Percentiles rank a stretch among this genome's conserved stretches.
These are phyloP conservation scores for Mortierella sp. DNA, from an alignment of 371 early-diverging fungal genomes.

Conservation along the genomic window DNA sequence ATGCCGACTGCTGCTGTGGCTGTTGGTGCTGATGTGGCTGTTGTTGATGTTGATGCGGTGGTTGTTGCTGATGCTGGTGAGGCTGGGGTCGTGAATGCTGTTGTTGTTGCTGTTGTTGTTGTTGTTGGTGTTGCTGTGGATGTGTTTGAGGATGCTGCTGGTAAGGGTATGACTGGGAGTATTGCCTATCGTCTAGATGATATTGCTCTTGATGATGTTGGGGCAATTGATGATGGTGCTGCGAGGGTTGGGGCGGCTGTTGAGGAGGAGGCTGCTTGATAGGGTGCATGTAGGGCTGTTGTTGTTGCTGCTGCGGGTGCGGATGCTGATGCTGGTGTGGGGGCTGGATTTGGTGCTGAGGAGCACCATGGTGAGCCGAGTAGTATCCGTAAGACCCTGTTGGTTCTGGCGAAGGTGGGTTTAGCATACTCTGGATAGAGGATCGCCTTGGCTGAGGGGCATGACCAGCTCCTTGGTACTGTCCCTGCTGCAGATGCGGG, in stretches of 20 bases:
- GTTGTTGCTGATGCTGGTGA: conserved; percentile 6
- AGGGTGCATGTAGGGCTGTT: conserved; percentile 26
- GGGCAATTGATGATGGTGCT: not conserved
- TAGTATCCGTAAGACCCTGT: conserved; percentile 33
- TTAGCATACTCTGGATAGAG: conserved; percentile 54
- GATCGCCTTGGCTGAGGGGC: conserved; percentile 40
- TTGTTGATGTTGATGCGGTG: conserved; percentile 23
- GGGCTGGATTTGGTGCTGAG: conserved; percentile 16
- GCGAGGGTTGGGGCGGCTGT: conserved; percentile 23
- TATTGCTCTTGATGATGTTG: conserved; percentile 21
- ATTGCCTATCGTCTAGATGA: conserved; percentile 28
- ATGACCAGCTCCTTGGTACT: conserved; percentile 18
- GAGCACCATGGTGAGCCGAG: conserved; percentile 15
- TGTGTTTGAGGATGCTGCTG: conserved; percentile 28
- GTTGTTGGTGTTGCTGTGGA: conserved; percentile 16
- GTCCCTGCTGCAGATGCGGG: conserved; percentile 23
- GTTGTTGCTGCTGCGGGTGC: conserved; percentile 30
- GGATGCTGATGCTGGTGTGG: conserved; percentile 31
- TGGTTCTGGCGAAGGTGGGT: conserved; percentile 46
- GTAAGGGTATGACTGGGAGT: conserved; percentile 29
- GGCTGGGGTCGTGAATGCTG: conserved; percentile 11
- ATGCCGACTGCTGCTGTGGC: conserved; percentile 22
- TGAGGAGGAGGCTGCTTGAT: conserved; percentile 27
- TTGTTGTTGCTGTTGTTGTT: conserved; percentile 26
- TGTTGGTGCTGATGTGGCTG: conserved; percentile 25